These are phyloP conservation scores for Prunus yedoensis DNA, from an alignment of 331 rosid genomes.

Conservation along the genomic window DNA sequence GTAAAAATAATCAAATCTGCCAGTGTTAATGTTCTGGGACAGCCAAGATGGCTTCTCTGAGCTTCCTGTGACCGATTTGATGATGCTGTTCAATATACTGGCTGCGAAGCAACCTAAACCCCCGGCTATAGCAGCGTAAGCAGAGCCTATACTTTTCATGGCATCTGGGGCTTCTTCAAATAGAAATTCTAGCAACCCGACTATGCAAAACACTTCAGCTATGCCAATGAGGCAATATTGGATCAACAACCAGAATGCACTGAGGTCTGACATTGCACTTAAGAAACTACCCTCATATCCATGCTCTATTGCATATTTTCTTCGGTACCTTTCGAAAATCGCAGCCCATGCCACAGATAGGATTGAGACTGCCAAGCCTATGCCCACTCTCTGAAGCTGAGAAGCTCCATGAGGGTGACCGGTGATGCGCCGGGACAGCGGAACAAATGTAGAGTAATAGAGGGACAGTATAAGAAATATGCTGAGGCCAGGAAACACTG, in stretches of 20 bases:
- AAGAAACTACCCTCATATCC: slow-evolving; percentile 51
- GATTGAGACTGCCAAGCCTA: slow-evolving; percentile 69
- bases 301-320: slow-evolving; percentile 58
- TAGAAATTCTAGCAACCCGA: slow-evolving; percentile 67
- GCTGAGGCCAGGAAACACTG: slow-evolving; percentile 90
- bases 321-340: slow-evolving; percentile 53
- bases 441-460: slow-evolving; percentile 80
- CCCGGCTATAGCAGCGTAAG: slow-evolving; percentile 84
- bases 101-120: slow-evolving; percentile 86
- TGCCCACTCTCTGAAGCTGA: slow-evolving; percentile 80
- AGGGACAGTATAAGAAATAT: slow-evolving; percentile 67
- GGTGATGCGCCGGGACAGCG: slow-evolving; percentile 59
- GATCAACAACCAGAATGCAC: slow-evolving; percentile 77
- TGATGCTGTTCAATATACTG: slow-evolving; percentile 51
- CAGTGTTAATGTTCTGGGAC: slow-evolving; percentile 70
- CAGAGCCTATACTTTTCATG: slow-evolving; percentile 85
- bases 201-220: slow-evolving; percentile 87
- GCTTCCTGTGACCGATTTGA: slow-evolving; percentile 60
- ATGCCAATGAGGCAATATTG: slow-evolving; percentile 88
- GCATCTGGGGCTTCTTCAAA: slow-evolving; percentile 94
- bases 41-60: slow-evolving; percentile 58
- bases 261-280: slow-evolving; percentile 60
- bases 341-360: slow-evolving; percentile 78
- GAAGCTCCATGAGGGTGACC: slow-evolving; percentile 96
- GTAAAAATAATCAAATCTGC: slow-evolving; percentile 69